Conservation (phyloP, 805 yeast species). For the Monosporozyma aquatica region DNA sequence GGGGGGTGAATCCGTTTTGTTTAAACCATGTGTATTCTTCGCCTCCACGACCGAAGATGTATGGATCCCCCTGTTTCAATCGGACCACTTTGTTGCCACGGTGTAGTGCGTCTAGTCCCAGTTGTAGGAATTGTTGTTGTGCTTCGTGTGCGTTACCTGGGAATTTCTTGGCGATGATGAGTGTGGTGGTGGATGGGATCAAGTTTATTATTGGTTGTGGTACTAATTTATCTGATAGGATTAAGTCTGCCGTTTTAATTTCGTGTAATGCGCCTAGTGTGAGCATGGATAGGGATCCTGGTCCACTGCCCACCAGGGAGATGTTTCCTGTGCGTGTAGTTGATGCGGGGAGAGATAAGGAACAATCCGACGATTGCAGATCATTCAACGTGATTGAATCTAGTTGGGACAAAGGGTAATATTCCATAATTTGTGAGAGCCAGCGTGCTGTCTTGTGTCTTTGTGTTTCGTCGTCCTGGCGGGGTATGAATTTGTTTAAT, state of each 20-base stretch:
- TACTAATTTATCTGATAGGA: constrained; percentile 85
- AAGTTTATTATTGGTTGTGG: constrained; percentile 79
- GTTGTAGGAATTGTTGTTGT: constrained; percentile 68
- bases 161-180: constrained; percentile 84
- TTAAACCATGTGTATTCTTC: constrained; percentile 73
- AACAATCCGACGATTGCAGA: constrained; percentile 12
- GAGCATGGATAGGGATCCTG: constrained; percentile 74
- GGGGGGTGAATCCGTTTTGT: constrained; percentile 57
- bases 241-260: constrained; percentile 71
- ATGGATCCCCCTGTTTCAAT: constrained; percentile 94
- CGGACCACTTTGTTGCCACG: constrained; percentile 75
- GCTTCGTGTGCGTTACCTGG: constrained; percentile 96
- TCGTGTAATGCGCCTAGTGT: constrained; percentile 80
- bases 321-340: constrained; percentile 41
- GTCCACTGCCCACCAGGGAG: constrained; percentile 89
- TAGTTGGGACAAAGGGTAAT: constrained; percentile 66
- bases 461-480: constrained; percentile 43
- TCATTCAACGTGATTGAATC: constrained; percentile 47
- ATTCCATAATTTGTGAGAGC: constrained; percentile 84
- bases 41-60: constrained; percentile 93
- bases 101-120: constrained; percentile 57
- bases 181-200: constrained; percentile 66
- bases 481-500: constrained; percentile 57
- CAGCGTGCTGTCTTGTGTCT: constrained; percentile 63
- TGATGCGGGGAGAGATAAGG: not conserved